Base-by-base conservation (phyloP, 108 stramenopile species). In the Parietichytrium sp. region DNA sequence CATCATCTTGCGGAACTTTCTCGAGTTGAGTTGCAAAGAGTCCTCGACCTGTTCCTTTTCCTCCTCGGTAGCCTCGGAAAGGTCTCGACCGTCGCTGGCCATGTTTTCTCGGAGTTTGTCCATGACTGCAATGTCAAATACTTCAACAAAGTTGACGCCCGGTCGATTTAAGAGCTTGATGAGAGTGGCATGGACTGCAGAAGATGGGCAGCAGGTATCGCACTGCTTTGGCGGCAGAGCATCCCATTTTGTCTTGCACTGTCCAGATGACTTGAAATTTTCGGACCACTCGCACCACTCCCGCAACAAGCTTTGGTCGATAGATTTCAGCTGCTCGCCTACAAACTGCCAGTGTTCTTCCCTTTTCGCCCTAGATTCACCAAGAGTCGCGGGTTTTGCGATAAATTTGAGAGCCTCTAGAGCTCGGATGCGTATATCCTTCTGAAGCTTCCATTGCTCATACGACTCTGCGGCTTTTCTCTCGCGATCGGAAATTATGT, bases 1-100 rank as follows among this genome's bases (percentile, higher is more conserved):
- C 61, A 72, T 72, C 61, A 72, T 72, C 20, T 72, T 33, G 38
- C 42, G 61, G 33, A 72, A 72, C n/a, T 42, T 33, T 25, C 25
- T 72, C 0, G 61, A 42, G 33, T 36, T 72, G 38, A 72, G 42
- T 25, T 72, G 38, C 38, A 72, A 42, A 42, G 61, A 23, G 8
- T 72, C 61, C 61, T 72, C 61, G 13, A 72, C 45, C 33, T 72
- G 36, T 31, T 38, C n/a, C 6, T 45, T 38, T 20, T 72, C 61
- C 42, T 72, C 61, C n/a, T 10, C 16, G 10, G 61, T 72, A n/a
- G 61, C 61, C 15, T 72, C 61, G 42, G 33, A 36, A 6, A 42
- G 20, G n/a, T 72, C 61, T 16, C 61, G 61, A 25, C 61, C 61
- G 20, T 72, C 61, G 42, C 61, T 72, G 10, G 61, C 61, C 61